Base-by-base conservation (phyloP, 306 rosid species). In the Rosa persica region DNA sequence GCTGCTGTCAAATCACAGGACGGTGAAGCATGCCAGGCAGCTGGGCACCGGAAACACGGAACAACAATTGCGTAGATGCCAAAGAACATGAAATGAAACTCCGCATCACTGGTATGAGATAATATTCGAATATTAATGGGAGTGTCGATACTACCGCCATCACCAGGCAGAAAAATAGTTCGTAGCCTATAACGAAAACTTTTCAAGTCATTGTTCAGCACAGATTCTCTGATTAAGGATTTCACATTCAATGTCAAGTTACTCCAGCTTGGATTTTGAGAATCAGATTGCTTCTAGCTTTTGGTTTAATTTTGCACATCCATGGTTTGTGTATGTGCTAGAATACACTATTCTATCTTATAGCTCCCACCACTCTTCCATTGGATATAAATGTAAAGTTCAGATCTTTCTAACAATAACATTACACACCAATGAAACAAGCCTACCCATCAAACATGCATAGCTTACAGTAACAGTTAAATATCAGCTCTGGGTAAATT, bases 401-500 rank as follows among this genome's bases (percentile, higher is more conserved):
- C 6, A 66, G 25, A 66, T 65, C 5, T 30, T 65, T 36, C 70
- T 34, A 64, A 64, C 69, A 64, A 6, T 30, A 15, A 34, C 67
- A 62, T 23, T 6, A 12, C 3, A 27, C 67, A 27, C 5, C 40
- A 64, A 64, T 64, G 68, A 64, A 64, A 60, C 38, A 27, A 64
- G 34, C 15, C 19, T 30, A 15, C 11, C 42, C 42, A 60, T 25
- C 38, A 60, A 60, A 60, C 65, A 58, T 22, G 4, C 11, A 58
- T 30, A 62, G 68, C 68, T 25, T 19, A 22, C 5, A 43, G 17
- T 20, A 13, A 15, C 42, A 19, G 27, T 43, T 20, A 54, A 10
- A 51, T 22, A 34, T 20, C 30, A 51, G 4, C 73, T 22, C 48
- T 49, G 19, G 55, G 80, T 52, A 89, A 83, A 84, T 72, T 4